Conservation (phyloP, 169 alveolate genomes). For the Plasmodium gonderi region DNA sequence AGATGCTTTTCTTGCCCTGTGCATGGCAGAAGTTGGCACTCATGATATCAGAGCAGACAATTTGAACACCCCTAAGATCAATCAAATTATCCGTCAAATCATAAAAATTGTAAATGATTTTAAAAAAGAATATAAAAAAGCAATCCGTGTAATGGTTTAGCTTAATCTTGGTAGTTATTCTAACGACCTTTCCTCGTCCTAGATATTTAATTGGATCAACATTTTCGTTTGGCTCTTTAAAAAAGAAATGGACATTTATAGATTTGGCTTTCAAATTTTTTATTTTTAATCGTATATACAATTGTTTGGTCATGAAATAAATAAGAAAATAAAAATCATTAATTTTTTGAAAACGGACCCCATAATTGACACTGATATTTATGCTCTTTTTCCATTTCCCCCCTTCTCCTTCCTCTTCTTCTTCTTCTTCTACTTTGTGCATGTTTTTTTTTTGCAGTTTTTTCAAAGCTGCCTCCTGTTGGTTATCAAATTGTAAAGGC, state of each 20-base stretch:
- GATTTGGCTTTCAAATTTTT: constrained; percentile 35
- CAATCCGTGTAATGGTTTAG: constrained; percentile 35
- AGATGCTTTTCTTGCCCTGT: constrained; percentile 21
- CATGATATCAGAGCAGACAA: constrained; percentile 39
- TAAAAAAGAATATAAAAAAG: constrained; percentile 63
- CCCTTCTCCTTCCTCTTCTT: no score
- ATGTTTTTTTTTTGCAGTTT: background rate
- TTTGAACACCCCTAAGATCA: constrained; percentile 63
- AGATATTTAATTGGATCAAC: constrained; percentile 29
- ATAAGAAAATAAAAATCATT: constrained; percentile 70
- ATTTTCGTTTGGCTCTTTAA: constrained; percentile 54
- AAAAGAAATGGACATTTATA: constrained; percentile 25
- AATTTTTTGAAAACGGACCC: constrained; percentile 43
- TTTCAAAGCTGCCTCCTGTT: background rate
- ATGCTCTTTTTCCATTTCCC: constrained; percentile 36
- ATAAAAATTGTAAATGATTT: constrained; percentile 24
- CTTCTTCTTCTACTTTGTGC: constrained; percentile 4
- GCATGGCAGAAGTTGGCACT: background rate
- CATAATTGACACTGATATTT: constrained; percentile 57
- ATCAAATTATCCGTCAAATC: background rate
- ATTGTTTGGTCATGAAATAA: constrained; percentile 65
- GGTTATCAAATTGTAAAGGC: background rate
- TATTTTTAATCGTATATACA: constrained; percentile 53
- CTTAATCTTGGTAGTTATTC: constrained; percentile 20
- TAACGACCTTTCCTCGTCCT: constrained; percentile 48